Percentiles rank a stretch among this genome's conserved stretches.
Conservation (phyloP, 495 filamentous ascomycete species). For the Neurospora discreta region DNA sequence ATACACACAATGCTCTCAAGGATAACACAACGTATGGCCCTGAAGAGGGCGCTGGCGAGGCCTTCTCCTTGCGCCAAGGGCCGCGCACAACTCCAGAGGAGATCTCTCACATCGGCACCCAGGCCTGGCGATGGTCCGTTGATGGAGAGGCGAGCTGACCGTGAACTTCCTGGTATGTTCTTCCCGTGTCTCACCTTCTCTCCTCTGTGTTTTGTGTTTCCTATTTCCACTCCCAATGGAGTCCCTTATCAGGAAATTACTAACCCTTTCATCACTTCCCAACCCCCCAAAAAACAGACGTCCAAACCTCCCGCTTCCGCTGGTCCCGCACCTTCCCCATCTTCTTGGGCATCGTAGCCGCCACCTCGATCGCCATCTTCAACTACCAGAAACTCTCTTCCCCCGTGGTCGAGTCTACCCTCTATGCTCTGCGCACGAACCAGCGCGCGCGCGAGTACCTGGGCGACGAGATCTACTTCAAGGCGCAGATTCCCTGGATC, state of each 20-base stretch:
- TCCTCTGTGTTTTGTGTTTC: neutral
- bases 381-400: slow-evolving; percentile 92
- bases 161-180: slow-evolving; percentile 56
- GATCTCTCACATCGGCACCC: slow-evolving; percentile 33
- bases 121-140: slow-evolving; percentile 54
- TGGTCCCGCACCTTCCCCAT: slow-evolving; percentile 42
- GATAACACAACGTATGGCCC: slow-evolving; percentile 23
- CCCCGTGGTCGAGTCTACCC: slow-evolving; percentile 68
- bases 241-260: neutral
- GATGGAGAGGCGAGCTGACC: slow-evolving; percentile 68
- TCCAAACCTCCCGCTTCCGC: slow-evolving; percentile 21
- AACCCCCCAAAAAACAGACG: slow-evolving; percentile 8
- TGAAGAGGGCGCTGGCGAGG: slow-evolving; percentile 8
- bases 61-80: neutral
- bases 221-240: neutral
- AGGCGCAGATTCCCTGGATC: slow-evolving; percentile 83
- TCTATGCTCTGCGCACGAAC: slow-evolving; percentile 84
- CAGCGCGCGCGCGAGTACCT: slow-evolving; percentile 59
- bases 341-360: slow-evolving; percentile 47
- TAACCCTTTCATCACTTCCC: neutral
- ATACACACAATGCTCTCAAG: slow-evolving; percentile 25
- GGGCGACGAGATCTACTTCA: slow-evolving; percentile 90
- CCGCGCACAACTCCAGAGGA: slow-evolving; percentile 10
- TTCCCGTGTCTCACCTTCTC: neutral
- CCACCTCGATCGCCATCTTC: slow-evolving; percentile 74